A percentile compares a stretch with the other conserved stretches of the same genome.
Conservation (phyloP, 2,329 filamentous ascomycete genomes). For the Pyrenophora seminiperda region DNA sequence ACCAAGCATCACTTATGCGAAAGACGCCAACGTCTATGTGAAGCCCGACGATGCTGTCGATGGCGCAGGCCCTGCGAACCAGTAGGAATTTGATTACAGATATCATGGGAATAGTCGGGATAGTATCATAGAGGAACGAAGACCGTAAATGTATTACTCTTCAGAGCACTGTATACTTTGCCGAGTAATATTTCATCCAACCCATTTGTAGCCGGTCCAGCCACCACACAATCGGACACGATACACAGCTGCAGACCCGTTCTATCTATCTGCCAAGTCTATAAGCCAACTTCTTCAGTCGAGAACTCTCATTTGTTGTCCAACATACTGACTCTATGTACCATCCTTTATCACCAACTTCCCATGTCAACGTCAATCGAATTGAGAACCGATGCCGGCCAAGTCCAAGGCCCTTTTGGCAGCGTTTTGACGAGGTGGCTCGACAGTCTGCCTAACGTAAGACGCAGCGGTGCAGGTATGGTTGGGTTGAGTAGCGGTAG, state of each 20-base stretch:
- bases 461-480: constrained; percentile 1
- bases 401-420: not conserved
- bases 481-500: not conserved
- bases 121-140: not conserved
- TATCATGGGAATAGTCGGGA: not conserved
- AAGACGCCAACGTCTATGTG: constrained; percentile 20
- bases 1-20: constrained; percentile 2
- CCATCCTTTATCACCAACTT: not conserved
- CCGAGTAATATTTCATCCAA: too few species aligned
- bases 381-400: not conserved
- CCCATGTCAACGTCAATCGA: not conserved
- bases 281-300: not conserved
- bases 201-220: too few species aligned
- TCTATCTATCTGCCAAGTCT: not conserved
- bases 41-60: constrained; percentile 25
- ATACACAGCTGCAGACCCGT: too few species aligned
- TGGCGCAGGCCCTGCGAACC: constrained; percentile 15
- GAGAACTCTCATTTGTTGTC: not conserved
- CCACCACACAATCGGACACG: too few species aligned
- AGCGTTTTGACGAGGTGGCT: not conserved
- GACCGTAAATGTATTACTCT: too few species aligned
- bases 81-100: not conserved
- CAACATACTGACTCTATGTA: too few species aligned
- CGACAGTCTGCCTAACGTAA: not conserved
- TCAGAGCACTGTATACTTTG: not conserved